Evolutionary conservation across 768 basidiomycete species (phyloP).

Genomic region (Boletellus ananiceps): DNA sequence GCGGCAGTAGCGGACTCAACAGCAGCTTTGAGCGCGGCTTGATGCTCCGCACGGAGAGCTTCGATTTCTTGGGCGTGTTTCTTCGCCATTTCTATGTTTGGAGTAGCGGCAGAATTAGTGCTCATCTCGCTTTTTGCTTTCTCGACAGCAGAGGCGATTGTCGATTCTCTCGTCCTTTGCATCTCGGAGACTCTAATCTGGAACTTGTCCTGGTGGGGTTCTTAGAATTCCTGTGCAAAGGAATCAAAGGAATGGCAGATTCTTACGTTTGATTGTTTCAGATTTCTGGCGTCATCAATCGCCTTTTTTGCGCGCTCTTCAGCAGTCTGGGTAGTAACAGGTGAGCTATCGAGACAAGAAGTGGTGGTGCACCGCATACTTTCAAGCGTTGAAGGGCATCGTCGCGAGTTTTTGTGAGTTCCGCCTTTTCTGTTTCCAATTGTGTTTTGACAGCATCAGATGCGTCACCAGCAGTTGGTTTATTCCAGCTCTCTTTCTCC

Average conservation of each 20-base stretch:
- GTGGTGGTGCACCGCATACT: constrained; percentile 32
- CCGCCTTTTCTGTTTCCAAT: constrained; percentile 60
- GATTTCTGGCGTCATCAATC: constrained; percentile 39
- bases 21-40: constrained; percentile 49
- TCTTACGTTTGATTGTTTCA: constrained; percentile 32
- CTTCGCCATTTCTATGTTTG: constrained; percentile 36
- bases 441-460: constrained; percentile 33
- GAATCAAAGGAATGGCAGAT: background rate
- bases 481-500: constrained; percentile 46
- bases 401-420: constrained; percentile 53
- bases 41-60: constrained; percentile 51
- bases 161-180: constrained; percentile 47
- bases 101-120: constrained; percentile 15
- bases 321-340: constrained; percentile 28
- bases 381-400: constrained; percentile 57
- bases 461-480: constrained; percentile 19
- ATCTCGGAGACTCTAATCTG: constrained; percentile 49
- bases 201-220: constrained; percentile 53
- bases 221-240: background rate
- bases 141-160: constrained; percentile 54
- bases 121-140: constrained; percentile 48
- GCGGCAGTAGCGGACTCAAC: constrained; percentile 43
- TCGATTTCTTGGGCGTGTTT: constrained; percentile 60
- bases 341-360: constrained; percentile 1
- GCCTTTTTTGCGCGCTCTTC: constrained; percentile 44